Base-by-base conservation (phyloP, 306 rosid species). In the Ormosia emarginata region DNA sequence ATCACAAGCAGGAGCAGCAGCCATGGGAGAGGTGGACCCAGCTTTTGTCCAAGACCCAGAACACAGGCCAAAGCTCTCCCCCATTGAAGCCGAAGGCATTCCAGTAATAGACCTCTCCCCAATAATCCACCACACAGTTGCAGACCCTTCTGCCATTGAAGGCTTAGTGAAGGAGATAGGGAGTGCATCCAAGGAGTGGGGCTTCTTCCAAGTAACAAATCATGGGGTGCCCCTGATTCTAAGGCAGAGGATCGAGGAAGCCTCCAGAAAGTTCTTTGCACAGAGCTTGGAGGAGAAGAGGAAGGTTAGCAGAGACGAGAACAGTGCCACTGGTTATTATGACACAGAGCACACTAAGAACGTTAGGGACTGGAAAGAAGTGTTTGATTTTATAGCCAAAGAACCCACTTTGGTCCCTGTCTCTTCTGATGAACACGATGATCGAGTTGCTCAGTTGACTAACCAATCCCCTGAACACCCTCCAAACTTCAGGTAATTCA, bases 281-380 rank as follows among this genome's bases (percentile, higher is more conserved):
- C 90, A 50, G 79, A 86, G 90, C 4, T 30, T 73, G 74, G 93
- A 90, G 41, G 91, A 90, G 71, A 92, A 90, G 86, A 85, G 69
- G 73, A 85, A 79, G 74, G 82, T 89, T 12, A 77, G 82, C 10
- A 82, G 92, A 67, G 83, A 83, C 3, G 91, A 83, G 14, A 10
- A 0, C 5, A 13, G 1, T 2, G 55, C 75, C 0, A 8, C 9
- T n/a, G 97, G 98, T 7, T 94, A 94, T 12, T 81, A 62, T 46
- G 95, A 94, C 15, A 70, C 66, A 0, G 98, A 94, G 34, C 85
- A 83, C 15, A 92, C 98, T 5, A 92, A 92, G 82, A 92, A 94
- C 14, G 90, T 92, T 2, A 88, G 93, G 18, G 98, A 94, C 33
- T 90, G 98, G 97, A 92, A 90, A 52, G 97, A 92, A 71, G 93